These are phyloP conservation scores for Neurospora discreta DNA, from an alignment of 495 filamentous ascomycete genomes.

Conservation along the genomic window DNA sequence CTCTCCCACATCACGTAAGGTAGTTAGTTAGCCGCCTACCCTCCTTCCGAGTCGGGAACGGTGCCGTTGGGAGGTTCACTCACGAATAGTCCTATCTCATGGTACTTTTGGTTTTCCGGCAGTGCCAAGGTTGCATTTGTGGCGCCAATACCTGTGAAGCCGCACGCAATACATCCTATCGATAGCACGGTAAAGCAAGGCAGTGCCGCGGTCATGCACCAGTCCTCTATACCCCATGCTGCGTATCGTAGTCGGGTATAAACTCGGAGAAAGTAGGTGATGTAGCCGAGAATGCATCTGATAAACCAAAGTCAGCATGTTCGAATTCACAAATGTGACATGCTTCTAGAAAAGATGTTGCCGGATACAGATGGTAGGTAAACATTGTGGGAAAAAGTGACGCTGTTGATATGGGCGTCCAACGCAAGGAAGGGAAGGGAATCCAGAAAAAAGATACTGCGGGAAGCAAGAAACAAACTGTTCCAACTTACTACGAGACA, in stretches of 20 bases:
- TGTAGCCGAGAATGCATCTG: neutral
- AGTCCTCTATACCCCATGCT: neutral
- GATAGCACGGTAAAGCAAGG: neutral
- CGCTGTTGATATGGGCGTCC: neutral
- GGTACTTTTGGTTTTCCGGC: neutral
- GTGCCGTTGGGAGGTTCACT: neutral
- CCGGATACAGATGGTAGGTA: neutral
- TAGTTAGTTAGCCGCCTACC: neutral
- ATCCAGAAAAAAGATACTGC: neutral
- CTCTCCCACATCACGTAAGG: neutral
- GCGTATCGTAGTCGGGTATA: neutral
- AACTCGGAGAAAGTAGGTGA: neutral
- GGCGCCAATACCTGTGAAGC: neutral
- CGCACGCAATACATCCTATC: neutral
- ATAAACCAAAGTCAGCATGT: neutral
- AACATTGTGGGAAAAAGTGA: neutral
- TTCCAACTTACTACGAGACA: neutral
- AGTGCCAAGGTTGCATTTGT: neutral
- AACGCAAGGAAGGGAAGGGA: neutral
- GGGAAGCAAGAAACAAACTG: neutral
- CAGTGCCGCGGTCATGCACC: neutral
- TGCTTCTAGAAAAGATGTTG: neutral
- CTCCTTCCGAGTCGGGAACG: neutral
- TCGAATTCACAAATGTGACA: neutral
- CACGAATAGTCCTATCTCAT: neutral